Conservation (phyloP, 495 filamentous ascomycete genomes). For the Pseudomonodictys pantanalensis region DNA sequence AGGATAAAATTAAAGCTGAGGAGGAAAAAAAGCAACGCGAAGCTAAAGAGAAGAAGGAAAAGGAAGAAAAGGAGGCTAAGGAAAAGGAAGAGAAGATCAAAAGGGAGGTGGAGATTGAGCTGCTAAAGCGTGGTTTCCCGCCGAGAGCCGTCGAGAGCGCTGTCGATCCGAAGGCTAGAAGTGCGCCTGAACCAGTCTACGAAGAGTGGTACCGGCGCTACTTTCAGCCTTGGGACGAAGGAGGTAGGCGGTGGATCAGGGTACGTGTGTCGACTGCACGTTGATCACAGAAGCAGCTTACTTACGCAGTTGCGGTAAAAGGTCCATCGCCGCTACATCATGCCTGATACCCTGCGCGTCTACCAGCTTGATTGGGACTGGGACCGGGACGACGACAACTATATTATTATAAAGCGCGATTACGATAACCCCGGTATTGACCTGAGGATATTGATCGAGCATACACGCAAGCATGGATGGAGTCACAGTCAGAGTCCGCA, state of each 20-base stretch:
- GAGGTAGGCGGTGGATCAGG: neutral
- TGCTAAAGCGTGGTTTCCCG: neutral
- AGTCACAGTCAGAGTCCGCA: too few relatives aligned
- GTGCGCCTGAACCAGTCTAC: too few relatives aligned
- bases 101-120: neutral
- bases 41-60: neutral
- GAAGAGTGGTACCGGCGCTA: neutral
- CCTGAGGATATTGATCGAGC: neutral
- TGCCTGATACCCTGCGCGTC: neutral
- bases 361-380: neutral
- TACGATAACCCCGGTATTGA: conserved; percentile 1
- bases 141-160: neutral
- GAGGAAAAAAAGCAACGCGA: neutral
- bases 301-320: too few relatives aligned
- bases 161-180: too few relatives aligned
- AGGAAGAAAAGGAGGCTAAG: neutral
- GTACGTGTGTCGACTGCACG: too few relatives aligned
- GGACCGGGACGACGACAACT: neutral
- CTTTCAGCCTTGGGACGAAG: neutral
- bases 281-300: too few relatives aligned
- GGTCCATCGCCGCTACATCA: neutral
- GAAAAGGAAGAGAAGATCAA: neutral
- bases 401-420: neutral
- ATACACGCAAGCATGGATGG: neutral
- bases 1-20: neutral